Evolutionary conservation across 139 green algal genomes (phyloP).

Genomic region (Pleodorina starrii): DNA sequence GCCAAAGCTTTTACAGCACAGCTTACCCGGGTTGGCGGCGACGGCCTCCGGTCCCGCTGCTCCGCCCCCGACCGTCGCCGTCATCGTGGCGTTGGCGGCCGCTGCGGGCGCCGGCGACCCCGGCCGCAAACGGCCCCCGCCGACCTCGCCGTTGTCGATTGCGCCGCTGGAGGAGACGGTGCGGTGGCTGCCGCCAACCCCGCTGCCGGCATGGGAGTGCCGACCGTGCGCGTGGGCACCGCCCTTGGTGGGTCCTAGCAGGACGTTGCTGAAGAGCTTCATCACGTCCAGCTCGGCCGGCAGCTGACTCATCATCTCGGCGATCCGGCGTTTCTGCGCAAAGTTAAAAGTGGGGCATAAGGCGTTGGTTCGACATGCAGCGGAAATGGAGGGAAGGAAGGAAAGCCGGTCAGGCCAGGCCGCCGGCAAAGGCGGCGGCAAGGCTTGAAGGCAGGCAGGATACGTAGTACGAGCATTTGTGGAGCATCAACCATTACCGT

Average conservation of each 20-base stretch:
- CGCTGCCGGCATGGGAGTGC: not conserved
- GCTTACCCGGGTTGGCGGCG: not conserved
- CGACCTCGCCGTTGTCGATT: not conserved
- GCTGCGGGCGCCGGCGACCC: not conserved
- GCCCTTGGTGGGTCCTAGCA: not conserved
- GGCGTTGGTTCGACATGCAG: not conserved
- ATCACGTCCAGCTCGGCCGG: constrained; percentile 27
- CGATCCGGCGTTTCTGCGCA: constrained; percentile 37
- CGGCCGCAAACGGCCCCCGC: not conserved
- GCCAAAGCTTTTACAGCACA: not conserved
- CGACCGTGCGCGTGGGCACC: not conserved
- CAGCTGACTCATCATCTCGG: constrained; percentile 39
- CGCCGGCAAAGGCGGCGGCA: not conserved
- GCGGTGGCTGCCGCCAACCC: not conserved
- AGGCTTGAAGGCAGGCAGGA: not conserved
- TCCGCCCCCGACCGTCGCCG: not conserved
- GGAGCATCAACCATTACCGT: not conserved
- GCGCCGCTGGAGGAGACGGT: not conserved
- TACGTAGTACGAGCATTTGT: not conserved
- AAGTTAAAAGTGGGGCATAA: not conserved
- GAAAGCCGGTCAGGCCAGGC: not conserved
- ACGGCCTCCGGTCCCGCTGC: not conserved
- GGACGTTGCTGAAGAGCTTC: not conserved
- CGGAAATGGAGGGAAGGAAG: not conserved
- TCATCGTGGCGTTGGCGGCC: not conserved